A percentile compares a stretch with the other conserved stretches of the same genome.
phyloP scores from a whole-genome alignment of 768 basidiomycete genomes.

The Leccinum aurantiacum region DNA sequence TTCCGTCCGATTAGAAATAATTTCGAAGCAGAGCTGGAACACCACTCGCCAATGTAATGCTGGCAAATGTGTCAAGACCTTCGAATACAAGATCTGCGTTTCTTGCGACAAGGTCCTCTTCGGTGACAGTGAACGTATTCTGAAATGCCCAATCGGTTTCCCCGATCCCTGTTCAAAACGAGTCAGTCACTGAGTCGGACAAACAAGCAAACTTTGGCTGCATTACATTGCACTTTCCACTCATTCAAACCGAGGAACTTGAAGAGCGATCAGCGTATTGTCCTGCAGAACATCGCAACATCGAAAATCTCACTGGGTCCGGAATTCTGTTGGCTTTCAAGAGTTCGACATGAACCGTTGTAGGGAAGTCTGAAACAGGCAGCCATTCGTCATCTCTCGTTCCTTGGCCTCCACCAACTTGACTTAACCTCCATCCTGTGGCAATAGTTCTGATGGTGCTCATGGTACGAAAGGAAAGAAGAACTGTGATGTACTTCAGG shows the following conservation, averaged over 20 bases:
- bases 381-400: conserved; percentile 69
- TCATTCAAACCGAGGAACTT: conserved; percentile 80
- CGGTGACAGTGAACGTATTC: conserved; percentile 54
- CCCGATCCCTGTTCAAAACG: conserved; percentile 69
- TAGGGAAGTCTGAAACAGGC: conserved; percentile 65
- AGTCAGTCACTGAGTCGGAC: neutral
- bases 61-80: conserved; percentile 87
- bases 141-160: conserved; percentile 86
- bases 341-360: conserved; percentile 85
- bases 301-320: conserved; percentile 64
- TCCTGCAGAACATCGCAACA: neutral
- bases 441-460: conserved; percentile 32
- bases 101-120: conserved; percentile 43
- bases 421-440: conserved; percentile 65
- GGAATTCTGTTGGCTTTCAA: conserved; percentile 70
- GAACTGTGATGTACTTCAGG: neutral
- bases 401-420: conserved; percentile 59
- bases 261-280: conserved; percentile 10
- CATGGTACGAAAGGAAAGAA: conserved; percentile 12
- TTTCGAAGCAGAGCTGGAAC: neutral
- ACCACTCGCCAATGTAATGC: conserved; percentile 56
- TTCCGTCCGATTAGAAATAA: conserved; percentile 2
- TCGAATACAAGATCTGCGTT: conserved; percentile 83
- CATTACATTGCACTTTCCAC: conserved; percentile 87
- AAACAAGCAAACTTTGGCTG: neutral